These are phyloP conservation scores for Arthrobotrys iridis DNA, from an alignment of 2,329 filamentous ascomycete species.

Conservation along the genomic window DNA sequence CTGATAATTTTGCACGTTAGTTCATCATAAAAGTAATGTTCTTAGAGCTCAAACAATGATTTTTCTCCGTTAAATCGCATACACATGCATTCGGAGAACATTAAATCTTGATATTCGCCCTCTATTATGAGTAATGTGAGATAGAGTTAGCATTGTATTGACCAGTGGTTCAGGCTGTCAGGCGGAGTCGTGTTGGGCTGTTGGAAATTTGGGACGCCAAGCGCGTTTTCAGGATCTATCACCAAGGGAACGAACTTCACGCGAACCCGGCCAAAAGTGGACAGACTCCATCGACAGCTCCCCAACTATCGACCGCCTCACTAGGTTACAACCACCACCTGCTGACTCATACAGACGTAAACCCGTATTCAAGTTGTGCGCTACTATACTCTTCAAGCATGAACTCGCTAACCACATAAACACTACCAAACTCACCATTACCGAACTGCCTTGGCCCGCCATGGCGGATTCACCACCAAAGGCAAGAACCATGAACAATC, in stretches of 20 bases:
- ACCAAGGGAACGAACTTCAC: constrained; percentile 16
- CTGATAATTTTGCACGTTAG: too few species aligned
- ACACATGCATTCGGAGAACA: too few species aligned
- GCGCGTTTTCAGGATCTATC: constrained; percentile 5
- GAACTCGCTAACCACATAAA: constrained; percentile 10
- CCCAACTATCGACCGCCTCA: not conserved
- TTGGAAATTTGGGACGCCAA: not conserved
- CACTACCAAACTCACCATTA: not conserved
- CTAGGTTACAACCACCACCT: not conserved
- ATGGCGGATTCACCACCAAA: not conserved
- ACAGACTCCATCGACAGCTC: not conserved
- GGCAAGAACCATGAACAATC: not conserved
- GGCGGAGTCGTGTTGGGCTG: not conserved
- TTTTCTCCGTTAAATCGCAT: too few species aligned
- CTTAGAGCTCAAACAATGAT: too few species aligned
- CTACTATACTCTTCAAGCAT: constrained; percentile 12
- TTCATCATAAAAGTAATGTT: too few species aligned
- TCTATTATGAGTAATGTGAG: too few species aligned
- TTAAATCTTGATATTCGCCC: too few species aligned
- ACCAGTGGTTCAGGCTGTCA: not conserved
- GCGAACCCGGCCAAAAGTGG: not conserved
- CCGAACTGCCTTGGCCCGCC: not conserved
- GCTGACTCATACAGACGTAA: not conserved
- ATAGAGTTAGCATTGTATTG: constrained; percentile 23
- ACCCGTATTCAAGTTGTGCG: not conserved